Conservation (phyloP, 129 eudicot species). For the Daucus carota region DH1_v3.0 NC_030383.2:6099501-6100000, state of each 20-base stretch:
- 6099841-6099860: slow-evolving; percentile 54
- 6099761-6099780: slow-evolving; percentile 20
- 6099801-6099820: slow-evolving; percentile 26
- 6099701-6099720: neutral
- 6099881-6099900: slow-evolving; percentile 73
- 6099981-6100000: slow-evolving; percentile 20
- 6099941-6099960: slow-evolving; percentile 16
- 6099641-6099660: too few species aligned
- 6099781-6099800: slow-evolving; percentile 27
- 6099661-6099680: too few species aligned
- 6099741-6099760: neutral
- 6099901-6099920: slow-evolving; percentile 46
- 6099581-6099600: too few species aligned
- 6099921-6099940: slow-evolving; percentile 26
- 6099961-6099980: neutral
- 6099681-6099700: too few species aligned
- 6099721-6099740: neutral
- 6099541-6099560: too few species aligned
- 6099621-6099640: too few species aligned
- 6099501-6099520: too few species aligned
- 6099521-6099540: too few species aligned
- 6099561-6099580: too few species aligned
- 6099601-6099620: too few species aligned
- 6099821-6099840: slow-evolving; percentile 8
- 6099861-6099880: slow-evolving; percentile 34